Conservation (phyloP, 2,329 filamentous ascomycete species). For the Xylariaceae sp. region DNA sequence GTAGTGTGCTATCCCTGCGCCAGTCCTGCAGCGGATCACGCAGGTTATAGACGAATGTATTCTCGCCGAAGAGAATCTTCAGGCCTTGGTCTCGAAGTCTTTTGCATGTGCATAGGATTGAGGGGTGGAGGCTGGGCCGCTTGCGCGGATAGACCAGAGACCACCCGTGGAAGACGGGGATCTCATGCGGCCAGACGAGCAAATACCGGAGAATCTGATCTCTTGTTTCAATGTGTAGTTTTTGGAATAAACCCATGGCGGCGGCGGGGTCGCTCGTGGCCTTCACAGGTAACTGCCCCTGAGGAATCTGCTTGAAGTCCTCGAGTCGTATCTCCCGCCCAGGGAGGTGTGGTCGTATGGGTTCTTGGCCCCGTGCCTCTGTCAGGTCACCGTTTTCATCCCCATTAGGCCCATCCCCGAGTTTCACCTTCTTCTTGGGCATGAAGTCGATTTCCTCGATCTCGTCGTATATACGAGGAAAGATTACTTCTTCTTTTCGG, state of each 20-base stretch:
- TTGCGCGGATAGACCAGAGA: conserved; percentile 26
- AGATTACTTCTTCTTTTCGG: no score
- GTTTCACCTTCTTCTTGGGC: no score
- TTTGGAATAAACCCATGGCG: conserved; percentile 11
- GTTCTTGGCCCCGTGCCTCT: no score
- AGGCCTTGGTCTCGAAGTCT: conserved; percentile 35
- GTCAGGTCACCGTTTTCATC: no score
- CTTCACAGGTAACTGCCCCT: no score
- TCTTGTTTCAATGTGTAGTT: conserved; percentile 30
- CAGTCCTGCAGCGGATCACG: conserved; percentile 32
- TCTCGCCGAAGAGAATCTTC: conserved; percentile 42
- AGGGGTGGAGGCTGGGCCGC: conserved; percentile 30
- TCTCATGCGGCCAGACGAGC: conserved; percentile 28
- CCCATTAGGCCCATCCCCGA: no score
- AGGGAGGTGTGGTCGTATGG: no score
- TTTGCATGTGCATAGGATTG: conserved; percentile 36
- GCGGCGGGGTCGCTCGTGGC: background rate
- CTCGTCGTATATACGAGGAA: no score
- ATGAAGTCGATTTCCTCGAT: no score
- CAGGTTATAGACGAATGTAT: conserved; percentile 43
- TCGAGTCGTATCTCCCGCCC: no score
- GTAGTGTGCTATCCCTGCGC: conserved; percentile 11
- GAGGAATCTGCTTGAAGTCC: no score
- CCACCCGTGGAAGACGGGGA: conserved; percentile 33
- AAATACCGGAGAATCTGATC: conserved; percentile 32